These are phyloP conservation scores for Venturia oleaginea DNA, from an alignment of 2,329 filamentous ascomycete species.

Conservation along the genomic window DNA sequence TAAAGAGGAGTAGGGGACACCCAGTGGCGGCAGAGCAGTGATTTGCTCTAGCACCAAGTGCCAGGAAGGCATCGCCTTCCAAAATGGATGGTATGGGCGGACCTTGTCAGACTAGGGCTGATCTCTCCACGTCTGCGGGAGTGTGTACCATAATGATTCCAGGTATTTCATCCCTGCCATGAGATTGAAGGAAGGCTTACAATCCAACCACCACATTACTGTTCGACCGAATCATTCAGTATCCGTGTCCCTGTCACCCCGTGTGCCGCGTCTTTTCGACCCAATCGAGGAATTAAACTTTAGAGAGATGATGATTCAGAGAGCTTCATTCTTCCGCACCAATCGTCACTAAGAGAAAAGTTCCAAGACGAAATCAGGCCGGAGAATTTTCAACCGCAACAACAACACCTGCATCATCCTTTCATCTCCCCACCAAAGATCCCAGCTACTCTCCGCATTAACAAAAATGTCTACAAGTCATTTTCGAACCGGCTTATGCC, in stretches of 20 bases:
- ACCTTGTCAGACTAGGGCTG: slow-evolving; percentile 10
- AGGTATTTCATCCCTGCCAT: neutral
- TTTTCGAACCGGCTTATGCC: neutral
- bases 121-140: slow-evolving; percentile 1
- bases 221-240: neutral
- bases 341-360: too few relatives aligned
- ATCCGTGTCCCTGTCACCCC: neutral
- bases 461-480: neutral
- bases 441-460: neutral
- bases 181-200: neutral
- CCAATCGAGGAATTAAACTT: neutral
- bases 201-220: too few relatives aligned
- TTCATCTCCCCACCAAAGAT: neutral
- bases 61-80: neutral
- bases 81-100: neutral
- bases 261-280: neutral
- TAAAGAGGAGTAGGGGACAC: slow-evolving; percentile 5
- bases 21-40: slow-evolving; percentile 4
- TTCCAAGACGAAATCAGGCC: neutral
- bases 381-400: neutral
- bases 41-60: slow-evolving; percentile 1
- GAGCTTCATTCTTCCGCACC: neutral
- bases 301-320: neutral
- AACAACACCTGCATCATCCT: neutral
- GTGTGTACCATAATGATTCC: neutral